These are phyloP conservation scores for Exophiala bonariae DNA, from an alignment of 2,329 filamentous ascomycete genomes.

Conservation along the genomic window DNA sequence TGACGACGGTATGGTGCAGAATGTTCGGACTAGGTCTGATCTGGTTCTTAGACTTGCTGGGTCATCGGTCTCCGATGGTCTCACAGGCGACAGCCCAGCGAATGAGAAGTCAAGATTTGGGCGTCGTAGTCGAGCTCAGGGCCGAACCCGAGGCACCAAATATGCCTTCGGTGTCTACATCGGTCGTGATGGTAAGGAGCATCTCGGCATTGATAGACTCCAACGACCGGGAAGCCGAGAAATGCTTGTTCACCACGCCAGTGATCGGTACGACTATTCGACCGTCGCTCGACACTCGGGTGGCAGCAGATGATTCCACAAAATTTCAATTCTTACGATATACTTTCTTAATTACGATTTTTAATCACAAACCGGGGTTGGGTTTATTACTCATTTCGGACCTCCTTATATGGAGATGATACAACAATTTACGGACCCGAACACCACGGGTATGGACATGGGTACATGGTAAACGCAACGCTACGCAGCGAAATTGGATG, in stretches of 20 bases:
- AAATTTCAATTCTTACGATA: not conserved
- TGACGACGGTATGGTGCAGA: constrained; percentile 70
- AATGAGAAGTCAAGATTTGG: constrained; percentile 1
- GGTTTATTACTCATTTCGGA: no score
- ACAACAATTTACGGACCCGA: no score
- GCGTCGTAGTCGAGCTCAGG: not conserved
- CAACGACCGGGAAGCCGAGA: constrained; percentile 42
- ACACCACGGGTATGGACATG: no score
- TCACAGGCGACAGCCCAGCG: constrained; percentile 34
- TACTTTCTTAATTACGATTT: not conserved
- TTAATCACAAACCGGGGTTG: not conserved
- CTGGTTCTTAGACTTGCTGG: constrained; percentile 69
- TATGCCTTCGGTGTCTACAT: constrained; percentile 61
- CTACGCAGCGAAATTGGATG: not conserved
- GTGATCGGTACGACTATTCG: not conserved
- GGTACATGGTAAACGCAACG: not conserved
- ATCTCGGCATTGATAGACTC: constrained; percentile 60
- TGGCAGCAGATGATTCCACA: not conserved
- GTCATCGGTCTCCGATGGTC: constrained; percentile 31
- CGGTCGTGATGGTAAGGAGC: constrained; percentile 60
- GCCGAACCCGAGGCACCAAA: constrained; percentile 20
- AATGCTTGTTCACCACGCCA: constrained; percentile 38
- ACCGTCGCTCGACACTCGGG: not conserved
- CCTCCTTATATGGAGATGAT: no score
- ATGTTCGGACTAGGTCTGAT: constrained; percentile 65